phyloP scores from a whole-genome alignment of 176 grass and related monocot species.

The bread wheat (Triticum aestivum) region DNA sequence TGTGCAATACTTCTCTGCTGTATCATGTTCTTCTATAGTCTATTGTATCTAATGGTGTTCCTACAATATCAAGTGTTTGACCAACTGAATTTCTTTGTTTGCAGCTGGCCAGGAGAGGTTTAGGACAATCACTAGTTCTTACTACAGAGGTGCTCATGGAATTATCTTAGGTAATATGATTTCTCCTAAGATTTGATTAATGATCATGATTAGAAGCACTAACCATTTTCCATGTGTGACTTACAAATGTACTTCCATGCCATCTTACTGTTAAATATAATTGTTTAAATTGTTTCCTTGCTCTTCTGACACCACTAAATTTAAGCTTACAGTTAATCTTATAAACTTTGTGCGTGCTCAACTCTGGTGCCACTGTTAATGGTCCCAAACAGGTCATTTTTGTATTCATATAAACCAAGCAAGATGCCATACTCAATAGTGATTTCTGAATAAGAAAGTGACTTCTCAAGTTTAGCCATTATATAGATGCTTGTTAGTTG shows the following conservation, averaged over 20 bases:
- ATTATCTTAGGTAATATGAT: constrained; percentile 82
- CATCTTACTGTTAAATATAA: not conserved
- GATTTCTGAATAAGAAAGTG: not conserved
- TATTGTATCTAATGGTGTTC: constrained; percentile 2
- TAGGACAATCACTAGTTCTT: constrained; percentile 93
- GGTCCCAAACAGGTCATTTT: not conserved
- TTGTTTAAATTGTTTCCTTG: not conserved
- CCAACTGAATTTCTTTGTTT: constrained; percentile 27
- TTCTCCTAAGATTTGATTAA: not conserved
- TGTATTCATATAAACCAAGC: not conserved
- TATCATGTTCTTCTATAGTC: not conserved
- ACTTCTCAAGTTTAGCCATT: not conserved
- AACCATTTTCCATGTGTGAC: not conserved
- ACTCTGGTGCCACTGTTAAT: not conserved
- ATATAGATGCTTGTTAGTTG: not conserved
- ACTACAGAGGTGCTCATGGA: constrained; percentile 94
- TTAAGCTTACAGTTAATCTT: not conserved
- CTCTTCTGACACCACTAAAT: not conserved
- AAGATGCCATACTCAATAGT: not conserved
- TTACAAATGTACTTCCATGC: not conserved
- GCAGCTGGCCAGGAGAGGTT: constrained; percentile 98
- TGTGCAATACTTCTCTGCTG: not conserved
- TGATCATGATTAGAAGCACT: constrained; percentile 1
- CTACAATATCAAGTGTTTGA: not conserved
- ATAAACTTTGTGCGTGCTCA: not conserved